Percentiles rank a stretch among this genome's conserved stretches.
phyloP scores from a whole-genome alignment of 2,329 filamentous ascomycete genomes.

The Hymenoscyphus fraxineus region DNA sequence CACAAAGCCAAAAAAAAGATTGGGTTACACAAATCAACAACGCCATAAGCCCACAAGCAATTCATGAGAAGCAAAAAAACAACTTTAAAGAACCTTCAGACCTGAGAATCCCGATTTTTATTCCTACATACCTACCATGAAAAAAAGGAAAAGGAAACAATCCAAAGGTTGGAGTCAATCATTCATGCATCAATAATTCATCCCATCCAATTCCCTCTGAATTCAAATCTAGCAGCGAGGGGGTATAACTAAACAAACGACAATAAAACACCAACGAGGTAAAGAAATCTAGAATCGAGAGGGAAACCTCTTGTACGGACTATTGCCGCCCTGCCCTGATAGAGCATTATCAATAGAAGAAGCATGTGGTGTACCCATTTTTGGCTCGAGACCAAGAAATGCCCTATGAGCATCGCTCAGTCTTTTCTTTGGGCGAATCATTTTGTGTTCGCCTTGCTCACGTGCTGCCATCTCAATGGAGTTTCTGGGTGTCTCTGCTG shows the following conservation, averaged over 20 bases:
- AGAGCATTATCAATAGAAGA: constrained; percentile 15
- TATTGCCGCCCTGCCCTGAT: constrained; percentile 16
- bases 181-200: too few species aligned
- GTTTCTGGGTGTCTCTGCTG: constrained; percentile 50
- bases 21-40: too few species aligned
- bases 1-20: too few species aligned
- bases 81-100: too few species aligned
- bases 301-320: constrained; percentile 27
- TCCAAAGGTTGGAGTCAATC: too few species aligned
- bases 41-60: too few species aligned
- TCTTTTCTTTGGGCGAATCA: constrained; percentile 30
- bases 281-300: constrained; percentile 23
- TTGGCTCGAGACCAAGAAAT: constrained; percentile 20
- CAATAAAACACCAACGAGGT: too few species aligned
- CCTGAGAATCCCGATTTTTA: too few species aligned
- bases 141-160: too few species aligned
- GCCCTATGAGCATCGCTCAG: constrained; percentile 20
- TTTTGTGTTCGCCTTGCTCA: constrained; percentile 30
- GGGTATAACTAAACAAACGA: not conserved
- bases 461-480: constrained; percentile 56
- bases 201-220: not conserved
- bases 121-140: too few species aligned
- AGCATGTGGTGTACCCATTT: constrained; percentile 22
- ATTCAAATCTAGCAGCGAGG: not conserved
- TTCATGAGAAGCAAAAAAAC: too few species aligned